Evolutionary conservation across 768 basidiomycete species (phyloP), one percentile per base, ranked within the genome.

Genomic region (Daedalea quercina): DNA sequence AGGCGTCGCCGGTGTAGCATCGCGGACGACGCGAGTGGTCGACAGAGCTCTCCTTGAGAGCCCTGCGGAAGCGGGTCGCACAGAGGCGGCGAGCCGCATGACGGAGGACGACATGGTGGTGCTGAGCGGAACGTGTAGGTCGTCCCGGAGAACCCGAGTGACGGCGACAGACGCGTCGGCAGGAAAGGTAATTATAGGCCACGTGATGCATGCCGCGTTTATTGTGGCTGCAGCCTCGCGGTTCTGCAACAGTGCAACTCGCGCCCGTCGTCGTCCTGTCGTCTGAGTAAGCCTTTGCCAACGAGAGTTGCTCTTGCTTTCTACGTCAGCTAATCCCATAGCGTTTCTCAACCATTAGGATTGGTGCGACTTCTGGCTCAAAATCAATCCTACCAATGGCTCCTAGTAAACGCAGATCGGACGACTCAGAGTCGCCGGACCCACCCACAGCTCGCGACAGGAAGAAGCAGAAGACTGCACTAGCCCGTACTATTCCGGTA

Each of bases 401-500:
- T 7, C 67, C 70, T 17, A n/a, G n/a, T n/a, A 78, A 78, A 53
- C 71, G 78, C 52, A 66, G 66, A 50, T 63, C 59, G 34, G 68
- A 70, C n/a, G 60, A 65, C 20, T 19, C 49, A 33, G 19, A 13
- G 13, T 22, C 51, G 1, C 43, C 50, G 1, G 60, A 59, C 1
- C 71, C 69, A 46, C 51, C 64, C 12, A 64, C 60, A 11, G 67
- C 70, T 1, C 67, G 81, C 44, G 80, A 84, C 53, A 80, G 76
- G 64, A 91, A 92, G 72, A 90, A 85, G 65, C 69, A 76, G 44
- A 89, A 82, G 64, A 69, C 87, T 15, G 70, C 72, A 15, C 70
- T 68, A 47, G 85, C 87, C 9, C 79, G 88, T 11, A 80, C 79
- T 3, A 90, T 91, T 53, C 70, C 78, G 3, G 79, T 89, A 1